Evolutionary conservation across 805 yeast genomes (phyloP).

Genomic region (Wickerhamiella shivajii): DNA sequence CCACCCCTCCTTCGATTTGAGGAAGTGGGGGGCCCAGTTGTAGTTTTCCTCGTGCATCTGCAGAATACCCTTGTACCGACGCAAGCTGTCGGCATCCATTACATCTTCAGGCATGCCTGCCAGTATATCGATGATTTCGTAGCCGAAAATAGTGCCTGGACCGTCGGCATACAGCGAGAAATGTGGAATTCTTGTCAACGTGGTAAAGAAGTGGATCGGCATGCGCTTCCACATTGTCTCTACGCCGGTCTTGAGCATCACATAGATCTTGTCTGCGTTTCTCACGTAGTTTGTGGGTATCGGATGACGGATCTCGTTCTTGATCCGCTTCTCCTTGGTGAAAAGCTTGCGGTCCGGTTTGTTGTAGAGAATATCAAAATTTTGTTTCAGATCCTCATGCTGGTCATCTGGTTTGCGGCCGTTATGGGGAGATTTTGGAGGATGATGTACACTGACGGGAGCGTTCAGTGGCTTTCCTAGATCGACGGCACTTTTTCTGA

Average conservation of each 20-base stretch:
- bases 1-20: slow-evolving; percentile 21
- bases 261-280: slow-evolving; percentile 17
- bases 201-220: slow-evolving; percentile 25
- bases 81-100: slow-evolving; percentile 9
- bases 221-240: slow-evolving; percentile 24
- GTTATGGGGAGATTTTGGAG: no score
- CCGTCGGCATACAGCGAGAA: slow-evolving; percentile 25
- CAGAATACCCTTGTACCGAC: slow-evolving; percentile 20
- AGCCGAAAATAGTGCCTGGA: slow-evolving; percentile 22
- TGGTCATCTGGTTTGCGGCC: no score
- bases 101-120: slow-evolving; percentile 15
- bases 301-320: no score
- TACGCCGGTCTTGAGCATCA: slow-evolving; percentile 27
- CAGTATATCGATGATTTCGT: slow-evolving; percentile 23
- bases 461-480: no score
- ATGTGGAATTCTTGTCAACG: slow-evolving; percentile 22
- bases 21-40: slow-evolving; percentile 13
- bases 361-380: no score
- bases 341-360: no score
- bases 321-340: no score
- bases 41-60: slow-evolving; percentile 17
- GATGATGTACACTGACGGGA: no score
- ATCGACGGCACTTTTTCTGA: no score
- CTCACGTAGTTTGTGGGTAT: no score
- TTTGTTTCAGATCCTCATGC: no score